Base-by-base conservation (phyloP, 805 yeast species). In the Isabelozyma heimii region DNA sequence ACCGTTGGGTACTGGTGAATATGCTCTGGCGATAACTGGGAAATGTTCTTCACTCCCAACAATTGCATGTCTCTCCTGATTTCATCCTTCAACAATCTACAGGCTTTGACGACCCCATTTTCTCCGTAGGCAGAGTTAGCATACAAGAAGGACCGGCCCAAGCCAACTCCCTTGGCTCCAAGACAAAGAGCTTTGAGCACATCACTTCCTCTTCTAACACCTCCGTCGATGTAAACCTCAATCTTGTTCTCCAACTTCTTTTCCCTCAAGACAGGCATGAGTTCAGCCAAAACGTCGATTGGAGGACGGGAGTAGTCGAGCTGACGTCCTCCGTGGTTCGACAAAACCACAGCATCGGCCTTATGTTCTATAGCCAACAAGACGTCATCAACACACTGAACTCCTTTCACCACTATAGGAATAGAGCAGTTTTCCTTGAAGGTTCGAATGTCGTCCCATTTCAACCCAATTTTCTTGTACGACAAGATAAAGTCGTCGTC, bases 261-360 rank as follows among this genome's bases (percentile, higher is more conserved):
- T 44, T 71, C 72, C 45, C 70, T 69, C 50, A 84, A 65, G 3
- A 73, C 55, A 3, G 84, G 85, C 76, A 81, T 80, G 3, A 83
- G 79, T 52, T 87, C 96, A 3, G 87, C 88, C 46, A 89, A 70
- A 5, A 87, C 80, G 59, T 84, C 88, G 39, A 89, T 74, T 1
- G 91, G 86, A 0, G 96, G 82, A n/a, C 89, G 77, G 0, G 95
- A 75, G 58, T 81, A 87, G 67, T 89, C 97, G 48, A 89, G 70
- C 66, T 89, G 96, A 49, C 97, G 75, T 43, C 97, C 96, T 52
- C 97, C 97, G 66, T 89, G 97, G 62, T 89, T 89, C 2, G 95
- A 88, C 46, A 89, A 60, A 3, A 90, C 89, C 15, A 89, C 85
- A 39, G 92, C 96, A 43, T 82, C 81, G 30, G 80, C 80, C 6